Base-by-base conservation (phyloP, 805 yeast genomes). In the Nakazawaea siamensis region DNA sequence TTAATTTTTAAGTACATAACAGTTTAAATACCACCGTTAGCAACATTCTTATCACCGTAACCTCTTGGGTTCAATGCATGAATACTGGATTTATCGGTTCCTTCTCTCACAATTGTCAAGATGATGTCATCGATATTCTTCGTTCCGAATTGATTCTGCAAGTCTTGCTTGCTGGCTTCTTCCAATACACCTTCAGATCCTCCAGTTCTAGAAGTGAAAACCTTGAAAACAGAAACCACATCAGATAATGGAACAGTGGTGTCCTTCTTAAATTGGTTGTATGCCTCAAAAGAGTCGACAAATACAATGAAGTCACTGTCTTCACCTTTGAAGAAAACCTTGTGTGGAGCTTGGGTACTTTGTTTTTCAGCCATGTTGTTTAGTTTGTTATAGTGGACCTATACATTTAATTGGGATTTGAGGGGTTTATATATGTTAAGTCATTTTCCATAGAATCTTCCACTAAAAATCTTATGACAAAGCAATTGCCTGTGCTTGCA, bases 181-280 rank as follows among this genome's bases (percentile, higher is more conserved):
- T 79, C 83, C 18, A 81, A 52, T 7, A 68, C 66, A 38, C 95
- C 95, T 46, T 74, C 82, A 3, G 75, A 60, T 21, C 94, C 95
- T 30, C 83, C 80, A 17, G 62, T 64, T 41, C 68, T 67, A 37
- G 73, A 70, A 16, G 70, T 64, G 51, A 67, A 86, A n/a, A 85
- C 66, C 47, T 79, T 71, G 61, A 71, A 82, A 7, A 68, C 63
- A 0, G 79, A 77, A 1, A 82, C 76, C 4, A 80, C 69, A 27
- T 73, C 76, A 10, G 74, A 60, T 38, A 80, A 59, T 16, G 90
- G 79, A 15, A 74, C 55, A 11, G 75, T 57, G 39, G 76, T 76
- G 25, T 73, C 73, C 18, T 63, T 61, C 33, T 54, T 55, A 57
- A 62, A 82, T 25, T 68, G 60, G 4, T 70, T 51, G 23, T 66